These are phyloP conservation scores for Crithidia bombi DNA, from an alignment of 208 protist species.

Conservation along the genomic window DNA sequence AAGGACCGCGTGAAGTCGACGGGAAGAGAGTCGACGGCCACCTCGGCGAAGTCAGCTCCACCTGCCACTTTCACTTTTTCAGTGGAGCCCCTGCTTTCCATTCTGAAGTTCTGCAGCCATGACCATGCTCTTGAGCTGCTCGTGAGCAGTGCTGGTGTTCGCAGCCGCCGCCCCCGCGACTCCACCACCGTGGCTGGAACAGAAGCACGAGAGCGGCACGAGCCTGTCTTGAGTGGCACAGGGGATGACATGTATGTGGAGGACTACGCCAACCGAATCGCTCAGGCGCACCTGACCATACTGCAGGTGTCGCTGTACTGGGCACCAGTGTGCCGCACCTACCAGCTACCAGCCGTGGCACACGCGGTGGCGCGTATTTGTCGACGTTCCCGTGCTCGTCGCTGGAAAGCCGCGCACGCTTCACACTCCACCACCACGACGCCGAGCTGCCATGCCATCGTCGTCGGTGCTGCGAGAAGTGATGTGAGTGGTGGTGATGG, in stretches of 20 bases:
- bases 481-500: background rate
- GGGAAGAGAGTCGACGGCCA: background rate
- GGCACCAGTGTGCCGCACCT: conserved; percentile 30
- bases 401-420: no score
- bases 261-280: conserved; percentile 9
- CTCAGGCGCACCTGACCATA: background rate
- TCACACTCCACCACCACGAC: background rate
- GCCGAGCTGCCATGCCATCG: no score
- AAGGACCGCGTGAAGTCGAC: background rate
- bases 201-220: background rate
- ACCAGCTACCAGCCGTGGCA: conserved; percentile 18
- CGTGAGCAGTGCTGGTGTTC: background rate
- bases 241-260: background rate
- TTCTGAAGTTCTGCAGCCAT: conserved; percentile 23
- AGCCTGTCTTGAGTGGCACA: background rate
- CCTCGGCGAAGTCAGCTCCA: background rate
- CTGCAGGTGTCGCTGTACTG: conserved; percentile 23
- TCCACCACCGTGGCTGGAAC: background rate
- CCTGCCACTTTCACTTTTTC: conserved; percentile 25
- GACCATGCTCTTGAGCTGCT: conserved; percentile 16
- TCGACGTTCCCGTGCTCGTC: no score
- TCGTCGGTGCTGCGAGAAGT: background rate
- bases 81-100: background rate
- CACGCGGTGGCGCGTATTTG: background rate
- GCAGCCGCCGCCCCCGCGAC: background rate